Percentiles rank a stretch among this genome's conserved stretches.
Evolutionary conservation across 2,329 filamentous ascomycete genomes (phyloP).

Genomic region (Penicillium sp.): DNA sequence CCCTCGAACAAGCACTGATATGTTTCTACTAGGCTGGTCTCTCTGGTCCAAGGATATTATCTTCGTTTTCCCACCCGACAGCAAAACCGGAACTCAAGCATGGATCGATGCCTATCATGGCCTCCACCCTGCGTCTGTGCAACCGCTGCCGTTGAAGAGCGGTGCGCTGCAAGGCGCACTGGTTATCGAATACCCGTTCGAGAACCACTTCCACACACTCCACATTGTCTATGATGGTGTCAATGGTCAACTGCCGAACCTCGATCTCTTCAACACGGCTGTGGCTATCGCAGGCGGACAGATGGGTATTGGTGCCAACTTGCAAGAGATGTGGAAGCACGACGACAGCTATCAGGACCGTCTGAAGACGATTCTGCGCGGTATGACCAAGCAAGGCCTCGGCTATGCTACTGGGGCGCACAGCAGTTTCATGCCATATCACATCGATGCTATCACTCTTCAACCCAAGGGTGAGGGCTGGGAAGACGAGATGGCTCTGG

Average conservation of each 20-base stretch:
- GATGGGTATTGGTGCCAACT: slow-evolving; percentile 82
- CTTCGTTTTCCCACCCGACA: slow-evolving; percentile 86
- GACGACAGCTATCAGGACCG: slow-evolving; percentile 79
- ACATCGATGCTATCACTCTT: slow-evolving; percentile 93
- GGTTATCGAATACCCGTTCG: slow-evolving; percentile 90
- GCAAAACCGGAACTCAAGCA: slow-evolving; percentile 86
- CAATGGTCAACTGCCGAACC: slow-evolving; percentile 92
- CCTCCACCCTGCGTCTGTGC: slow-evolving; percentile 74
- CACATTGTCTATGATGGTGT: slow-evolving; percentile 94
- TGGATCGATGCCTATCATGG: slow-evolving; percentile 99
- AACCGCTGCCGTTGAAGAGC: slow-evolving; percentile 83
- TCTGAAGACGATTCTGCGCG: slow-evolving; percentile 84
- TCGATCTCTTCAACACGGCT: slow-evolving; percentile 94
- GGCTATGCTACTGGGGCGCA: slow-evolving; percentile 90
- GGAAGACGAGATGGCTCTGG: slow-evolving; percentile 98
- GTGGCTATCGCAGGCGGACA: slow-evolving; percentile 86
- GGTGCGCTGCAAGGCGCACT: slow-evolving; percentile 91
- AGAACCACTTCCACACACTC: slow-evolving; percentile 81
- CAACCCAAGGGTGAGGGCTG: slow-evolving; percentile 89
- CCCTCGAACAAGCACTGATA: slow-evolving; percentile 24
- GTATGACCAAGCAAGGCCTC: slow-evolving; percentile 89
- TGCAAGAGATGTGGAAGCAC: slow-evolving; percentile 86
- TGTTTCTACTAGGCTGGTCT: slow-evolving; percentile 72
- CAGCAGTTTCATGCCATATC: slow-evolving; percentile 95
- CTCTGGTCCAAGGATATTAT: slow-evolving; percentile 99